Evolutionary conservation across 73 alveolate species (phyloP).

Genomic region (Symbiodinium pilosum): DNA sequence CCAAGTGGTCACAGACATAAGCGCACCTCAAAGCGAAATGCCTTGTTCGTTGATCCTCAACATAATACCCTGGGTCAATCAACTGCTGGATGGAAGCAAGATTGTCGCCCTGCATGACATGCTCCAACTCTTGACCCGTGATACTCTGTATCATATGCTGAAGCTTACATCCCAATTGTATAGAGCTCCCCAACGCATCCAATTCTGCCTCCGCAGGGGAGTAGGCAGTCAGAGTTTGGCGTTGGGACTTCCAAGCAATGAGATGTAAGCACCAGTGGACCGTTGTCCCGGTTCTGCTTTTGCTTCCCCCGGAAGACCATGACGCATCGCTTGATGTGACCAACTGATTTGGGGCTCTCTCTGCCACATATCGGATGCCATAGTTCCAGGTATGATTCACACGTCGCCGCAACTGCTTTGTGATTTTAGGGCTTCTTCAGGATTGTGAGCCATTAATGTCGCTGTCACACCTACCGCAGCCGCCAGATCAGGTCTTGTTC

Average conservation of each 20-base stretch:
- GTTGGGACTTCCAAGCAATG: background rate
- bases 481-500: background rate
- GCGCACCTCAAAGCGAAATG: background rate
- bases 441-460: background rate
- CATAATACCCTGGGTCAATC: background rate
- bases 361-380: background rate
- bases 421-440: background rate
- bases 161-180: background rate
- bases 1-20: background rate
- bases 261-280: background rate
- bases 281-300: background rate
- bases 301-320: background rate
- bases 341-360: background rate
- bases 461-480: background rate
- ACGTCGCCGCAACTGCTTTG: background rate
- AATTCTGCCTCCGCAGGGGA: background rate
- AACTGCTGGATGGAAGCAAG: background rate
- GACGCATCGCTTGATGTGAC: background rate
- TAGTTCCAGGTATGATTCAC: background rate
- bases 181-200: background rate
- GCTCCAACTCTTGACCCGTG: background rate
- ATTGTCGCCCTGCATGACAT: background rate
- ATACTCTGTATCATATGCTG: background rate
- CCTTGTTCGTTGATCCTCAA: background rate
- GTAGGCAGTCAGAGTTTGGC: background rate